Conservation (phyloP, 139 green algal genomes). For the Zygnema circumcarinatum region DNA sequence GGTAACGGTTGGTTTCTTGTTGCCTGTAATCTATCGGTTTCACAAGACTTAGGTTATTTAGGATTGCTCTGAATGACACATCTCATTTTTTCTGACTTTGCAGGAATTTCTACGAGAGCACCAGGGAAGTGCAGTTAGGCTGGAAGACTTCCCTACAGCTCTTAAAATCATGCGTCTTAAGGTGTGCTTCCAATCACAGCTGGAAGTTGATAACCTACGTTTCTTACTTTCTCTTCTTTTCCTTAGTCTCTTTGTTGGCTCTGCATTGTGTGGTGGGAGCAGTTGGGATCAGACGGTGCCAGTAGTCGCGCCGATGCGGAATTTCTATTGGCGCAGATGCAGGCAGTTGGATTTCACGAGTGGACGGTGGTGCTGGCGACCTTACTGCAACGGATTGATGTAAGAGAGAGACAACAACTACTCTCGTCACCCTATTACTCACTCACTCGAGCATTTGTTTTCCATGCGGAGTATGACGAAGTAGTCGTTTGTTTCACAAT, state of each 20-base stretch:
- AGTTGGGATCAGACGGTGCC: conserved; percentile 15
- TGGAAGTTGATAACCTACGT: neutral
- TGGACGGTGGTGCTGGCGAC: conserved; percentile 61
- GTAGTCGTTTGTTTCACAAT: neutral
- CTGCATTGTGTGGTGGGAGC: no score
- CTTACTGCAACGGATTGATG: conserved; percentile 41
- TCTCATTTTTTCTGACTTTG: no score
- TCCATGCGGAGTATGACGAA: neutral
- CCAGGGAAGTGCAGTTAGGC: conserved; percentile 18
- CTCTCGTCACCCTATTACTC: neutral
- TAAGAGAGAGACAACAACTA: no score
- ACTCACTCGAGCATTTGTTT: neutral
- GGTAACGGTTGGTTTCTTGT: no score
- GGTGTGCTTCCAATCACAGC: conserved; percentile 30
- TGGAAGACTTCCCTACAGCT: conserved; percentile 61
- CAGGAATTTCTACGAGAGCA: conserved; percentile 52
- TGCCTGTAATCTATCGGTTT: no score
- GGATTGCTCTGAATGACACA: no score
- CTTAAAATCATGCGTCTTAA: conserved; percentile 38
- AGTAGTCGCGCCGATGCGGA: conserved; percentile 42
- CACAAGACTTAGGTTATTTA: no score
- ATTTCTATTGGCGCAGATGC: conserved; percentile 56
- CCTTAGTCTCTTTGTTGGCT: neutral
- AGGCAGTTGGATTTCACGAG: conserved; percentile 52
- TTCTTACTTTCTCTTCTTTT: neutral